Conservation (phyloP, 805 yeast genomes). For the Naumovozyma baii region DNA sequence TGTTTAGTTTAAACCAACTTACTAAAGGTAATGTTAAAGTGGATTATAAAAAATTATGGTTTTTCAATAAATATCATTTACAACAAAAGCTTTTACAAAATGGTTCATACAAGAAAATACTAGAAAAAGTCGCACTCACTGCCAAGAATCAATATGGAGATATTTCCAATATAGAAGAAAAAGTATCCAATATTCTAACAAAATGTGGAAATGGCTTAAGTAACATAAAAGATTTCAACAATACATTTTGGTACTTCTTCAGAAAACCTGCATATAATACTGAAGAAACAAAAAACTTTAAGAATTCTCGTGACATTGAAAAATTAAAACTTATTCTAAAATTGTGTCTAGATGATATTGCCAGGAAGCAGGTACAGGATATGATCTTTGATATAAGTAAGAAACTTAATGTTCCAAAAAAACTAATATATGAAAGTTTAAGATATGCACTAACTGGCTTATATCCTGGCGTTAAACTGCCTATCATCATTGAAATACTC, state of each 20-base stretch:
- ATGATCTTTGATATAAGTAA: neutral
- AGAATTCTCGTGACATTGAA: conserved; percentile 11
- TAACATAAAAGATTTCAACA: conserved; percentile 43
- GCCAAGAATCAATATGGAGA: conserved; percentile 7
- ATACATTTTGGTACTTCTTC: conserved; percentile 42
- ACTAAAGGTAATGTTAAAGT: conserved; percentile 94
- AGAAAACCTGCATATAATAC: conserved; percentile 21
- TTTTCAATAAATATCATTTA: conserved; percentile 68
- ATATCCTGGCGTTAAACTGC: conserved; percentile 59
- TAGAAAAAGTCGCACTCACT: conserved; percentile 25
- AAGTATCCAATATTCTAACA: conserved; percentile 34
- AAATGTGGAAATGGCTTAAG: conserved; percentile 42
- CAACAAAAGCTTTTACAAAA: conserved; percentile 34
- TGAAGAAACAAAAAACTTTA: conserved; percentile 23
- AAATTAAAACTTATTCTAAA: conserved; percentile 11
- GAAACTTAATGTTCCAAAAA: conserved; percentile 15
- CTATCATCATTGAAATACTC: conserved; percentile 44
- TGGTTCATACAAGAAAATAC: conserved; percentile 28
- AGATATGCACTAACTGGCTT: conserved; percentile 66
- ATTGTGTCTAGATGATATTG: conserved; percentile 6
- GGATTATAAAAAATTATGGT: conserved; percentile 61
- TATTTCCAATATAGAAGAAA: conserved; percentile 17
- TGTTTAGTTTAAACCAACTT: conserved; percentile 59
- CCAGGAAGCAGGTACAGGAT: conserved; percentile 4
- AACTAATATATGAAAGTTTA: conserved; percentile 44